These are phyloP conservation scores for Verticillium nonalfalfae DNA, from an alignment of 2,329 filamentous ascomycete genomes.

Conservation along the genomic window DNA sequence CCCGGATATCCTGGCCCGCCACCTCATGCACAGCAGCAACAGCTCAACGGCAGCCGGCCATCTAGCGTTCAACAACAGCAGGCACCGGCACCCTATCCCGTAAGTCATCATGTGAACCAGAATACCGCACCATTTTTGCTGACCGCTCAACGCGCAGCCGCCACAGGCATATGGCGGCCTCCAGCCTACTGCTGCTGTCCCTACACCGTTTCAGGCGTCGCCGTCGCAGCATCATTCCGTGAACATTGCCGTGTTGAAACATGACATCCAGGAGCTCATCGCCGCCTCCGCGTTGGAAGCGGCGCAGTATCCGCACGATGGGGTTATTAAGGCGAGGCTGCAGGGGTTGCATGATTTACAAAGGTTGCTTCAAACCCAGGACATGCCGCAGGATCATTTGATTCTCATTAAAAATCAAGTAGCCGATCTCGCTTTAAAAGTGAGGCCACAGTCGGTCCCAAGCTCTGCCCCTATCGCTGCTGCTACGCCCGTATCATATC, in stretches of 20 bases:
- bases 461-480: conserved; percentile 32
- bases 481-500: conserved; percentile 28
- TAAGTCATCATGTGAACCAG: not conserved
- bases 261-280: conserved; percentile 77
- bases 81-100: not conserved
- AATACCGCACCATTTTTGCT: not conserved
- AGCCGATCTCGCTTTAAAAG: conserved; percentile 64
- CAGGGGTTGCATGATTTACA: conserved; percentile 84
- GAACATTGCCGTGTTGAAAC: conserved; percentile 59
- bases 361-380: conserved; percentile 69
- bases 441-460: conserved; percentile 42
- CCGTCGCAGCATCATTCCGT: not conserved
- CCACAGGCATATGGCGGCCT: not conserved
- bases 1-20: conserved; percentile 25
- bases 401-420: conserved; percentile 82
- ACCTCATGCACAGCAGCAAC: conserved; percentile 25
- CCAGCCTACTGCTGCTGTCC: not conserved
- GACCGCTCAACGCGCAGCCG: not conserved
- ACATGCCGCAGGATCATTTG: conserved; percentile 74
- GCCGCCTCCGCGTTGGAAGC: conserved; percentile 66
- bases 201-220: not conserved
- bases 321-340: conserved; percentile 69
- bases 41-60: conserved; percentile 19
- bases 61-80: conserved; percentile 10
- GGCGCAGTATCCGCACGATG: conserved; percentile 69